These are phyloP conservation scores for Penicillium coprophilum DNA, from an alignment of 495 filamentous ascomycete species.

Conservation along the genomic window DNA sequence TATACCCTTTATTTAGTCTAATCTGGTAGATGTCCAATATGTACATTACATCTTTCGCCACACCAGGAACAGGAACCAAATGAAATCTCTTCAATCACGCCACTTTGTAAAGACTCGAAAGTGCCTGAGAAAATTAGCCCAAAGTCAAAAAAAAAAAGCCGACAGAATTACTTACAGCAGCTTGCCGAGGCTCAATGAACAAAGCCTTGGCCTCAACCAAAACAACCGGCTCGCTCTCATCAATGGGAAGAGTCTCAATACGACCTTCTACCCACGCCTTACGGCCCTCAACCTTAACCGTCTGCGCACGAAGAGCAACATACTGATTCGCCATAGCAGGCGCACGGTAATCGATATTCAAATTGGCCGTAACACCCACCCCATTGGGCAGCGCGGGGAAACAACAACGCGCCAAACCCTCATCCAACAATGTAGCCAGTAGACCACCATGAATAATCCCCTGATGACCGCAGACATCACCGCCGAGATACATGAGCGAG, in stretches of 20 bases:
- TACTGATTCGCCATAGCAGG: constrained; percentile 77
- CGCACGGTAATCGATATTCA: constrained; percentile 84
- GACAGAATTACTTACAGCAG: constrained; percentile 56
- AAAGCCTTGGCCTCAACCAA: constrained; percentile 79
- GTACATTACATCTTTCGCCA: no score
- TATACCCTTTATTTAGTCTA: no score
- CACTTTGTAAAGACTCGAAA: constrained; percentile 35
- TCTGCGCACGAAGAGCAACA: constrained; percentile 76
- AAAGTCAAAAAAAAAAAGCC: background rate
- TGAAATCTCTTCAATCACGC: constrained; percentile 22
- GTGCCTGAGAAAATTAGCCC: constrained; percentile 28
- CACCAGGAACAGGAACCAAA: constrained; percentile 23
- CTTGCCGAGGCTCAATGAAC: constrained; percentile 86
- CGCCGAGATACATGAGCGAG: constrained; percentile 75
- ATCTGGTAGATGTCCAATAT: no score
- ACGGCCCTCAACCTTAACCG: constrained; percentile 84
- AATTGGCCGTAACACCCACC: constrained; percentile 84
- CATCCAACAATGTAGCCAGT: constrained; percentile 88
- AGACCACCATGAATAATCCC: constrained; percentile 92
- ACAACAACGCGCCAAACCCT: constrained; percentile 86
- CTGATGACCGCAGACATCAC: constrained; percentile 83
- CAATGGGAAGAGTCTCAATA: constrained; percentile 75
- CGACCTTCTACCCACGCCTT: constrained; percentile 95
- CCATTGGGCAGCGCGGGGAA: constrained; percentile 88
- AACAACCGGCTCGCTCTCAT: constrained; percentile 60